These are phyloP conservation scores for Pichia nakasei DNA, from an alignment of 805 yeast genomes.

Conservation along the genomic window DNA sequence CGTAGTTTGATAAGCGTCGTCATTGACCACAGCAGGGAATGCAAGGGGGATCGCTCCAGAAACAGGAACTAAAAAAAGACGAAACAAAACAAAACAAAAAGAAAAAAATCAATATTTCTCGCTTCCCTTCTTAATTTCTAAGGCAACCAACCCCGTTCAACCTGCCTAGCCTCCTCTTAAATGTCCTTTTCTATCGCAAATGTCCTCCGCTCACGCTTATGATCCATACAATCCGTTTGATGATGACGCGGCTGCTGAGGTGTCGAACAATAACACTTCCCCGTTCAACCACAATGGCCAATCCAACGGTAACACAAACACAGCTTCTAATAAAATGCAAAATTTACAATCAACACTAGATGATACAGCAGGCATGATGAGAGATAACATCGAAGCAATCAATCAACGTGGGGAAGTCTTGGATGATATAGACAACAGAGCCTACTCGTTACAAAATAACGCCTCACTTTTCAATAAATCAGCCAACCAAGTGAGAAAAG, in stretches of 20 bases:
- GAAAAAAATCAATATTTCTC: no score
- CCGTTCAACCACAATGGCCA: conserved; percentile 2
- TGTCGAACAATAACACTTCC: conserved; percentile 9
- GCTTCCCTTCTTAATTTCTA: no score
- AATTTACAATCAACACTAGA: conserved; percentile 26
- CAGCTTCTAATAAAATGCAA: conserved; percentile 19
- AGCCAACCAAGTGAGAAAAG: conserved; percentile 94
- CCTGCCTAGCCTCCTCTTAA: not conserved
- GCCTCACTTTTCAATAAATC: conserved; percentile 95
- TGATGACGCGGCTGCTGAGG: conserved; percentile 24
- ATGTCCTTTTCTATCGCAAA: not conserved
- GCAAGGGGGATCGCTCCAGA: no score
- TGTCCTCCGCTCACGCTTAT: conserved; percentile 21
- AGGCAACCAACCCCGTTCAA: no score
- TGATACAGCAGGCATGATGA: conserved; percentile 95
- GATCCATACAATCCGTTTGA: conserved; percentile 29
- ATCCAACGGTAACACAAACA: not conserved
- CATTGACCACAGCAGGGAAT: not conserved
- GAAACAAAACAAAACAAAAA: no score
- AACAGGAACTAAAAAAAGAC: no score
- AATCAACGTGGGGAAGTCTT: conserved; percentile 92
- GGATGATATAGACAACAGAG: conserved; percentile 85
- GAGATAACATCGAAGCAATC: conserved; percentile 92
- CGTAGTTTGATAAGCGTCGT: conserved; percentile 39
- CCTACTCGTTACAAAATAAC: conserved; percentile 82